Conservation (phyloP, 1,284 basidiomycete genomes). For the Puccinia sorghi region DNA sequence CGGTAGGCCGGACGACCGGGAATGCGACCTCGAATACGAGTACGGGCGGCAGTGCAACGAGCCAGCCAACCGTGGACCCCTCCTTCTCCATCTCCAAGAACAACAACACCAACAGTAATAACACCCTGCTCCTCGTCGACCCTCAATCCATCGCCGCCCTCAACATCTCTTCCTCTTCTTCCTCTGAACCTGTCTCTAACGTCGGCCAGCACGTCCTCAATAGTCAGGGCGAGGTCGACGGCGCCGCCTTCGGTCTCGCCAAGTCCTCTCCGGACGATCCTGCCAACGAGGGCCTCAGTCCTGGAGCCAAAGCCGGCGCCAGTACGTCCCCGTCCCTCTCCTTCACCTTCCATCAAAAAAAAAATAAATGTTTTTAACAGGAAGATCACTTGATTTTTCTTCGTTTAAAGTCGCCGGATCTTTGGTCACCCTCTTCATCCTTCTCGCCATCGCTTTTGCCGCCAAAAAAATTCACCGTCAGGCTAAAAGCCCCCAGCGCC, state of each 20-base stretch:
- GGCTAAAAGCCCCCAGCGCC: neutral
- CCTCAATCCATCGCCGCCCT: neutral
- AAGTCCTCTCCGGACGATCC: neutral
- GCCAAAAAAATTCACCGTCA: neutral
- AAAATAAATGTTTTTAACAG: too few species aligned
- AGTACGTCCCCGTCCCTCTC: neutral
- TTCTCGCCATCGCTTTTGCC: neutral
- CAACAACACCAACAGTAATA: neutral
- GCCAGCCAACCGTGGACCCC: neutral
- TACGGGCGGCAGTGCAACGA: neutral
- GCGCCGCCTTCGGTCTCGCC: constrained; percentile 4
- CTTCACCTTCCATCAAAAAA: too few species aligned
- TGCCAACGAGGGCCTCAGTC: neutral
- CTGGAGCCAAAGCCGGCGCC: constrained; percentile 24
- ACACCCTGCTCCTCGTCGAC: neutral
- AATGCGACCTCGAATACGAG: neutral
- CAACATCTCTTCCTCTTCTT: neutral
- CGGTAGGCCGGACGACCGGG: neutral
- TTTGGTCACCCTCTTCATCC: constrained; percentile 7
- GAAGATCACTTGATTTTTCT: too few species aligned
- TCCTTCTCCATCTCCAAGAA: neutral
- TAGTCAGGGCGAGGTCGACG: constrained; percentile 12
- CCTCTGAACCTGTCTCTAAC: neutral
- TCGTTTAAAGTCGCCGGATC: neutral
- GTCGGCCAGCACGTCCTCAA: constrained; percentile 24